A percentile compares a stretch with the other conserved stretches of the same genome.
Evolutionary conservation across 148 eudicot genomes (phyloP).

Genomic region (Linanthus parryae): DNA sequence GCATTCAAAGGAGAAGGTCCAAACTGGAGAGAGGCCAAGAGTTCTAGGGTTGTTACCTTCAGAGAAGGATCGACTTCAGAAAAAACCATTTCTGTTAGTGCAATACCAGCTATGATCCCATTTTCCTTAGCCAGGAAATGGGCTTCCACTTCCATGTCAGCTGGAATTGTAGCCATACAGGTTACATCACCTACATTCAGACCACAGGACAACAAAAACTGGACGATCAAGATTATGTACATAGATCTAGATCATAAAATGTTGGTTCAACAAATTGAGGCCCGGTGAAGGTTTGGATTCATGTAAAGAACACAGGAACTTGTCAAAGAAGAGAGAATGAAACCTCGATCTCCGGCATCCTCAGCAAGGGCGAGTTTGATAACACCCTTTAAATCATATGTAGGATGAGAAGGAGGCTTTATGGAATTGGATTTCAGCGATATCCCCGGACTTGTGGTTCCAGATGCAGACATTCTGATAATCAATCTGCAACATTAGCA

Average conservation of each 20-base stretch:
- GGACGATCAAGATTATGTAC: no score
- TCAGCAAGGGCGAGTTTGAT: constrained; percentile 89
- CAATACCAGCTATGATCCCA: constrained; percentile 79
- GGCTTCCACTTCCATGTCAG: constrained; percentile 86
- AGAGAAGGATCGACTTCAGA: constrained; percentile 77
- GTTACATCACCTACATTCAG: constrained; percentile 83
- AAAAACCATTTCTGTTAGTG: constrained; percentile 90
- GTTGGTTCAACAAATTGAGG: no score
- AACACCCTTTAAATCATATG: constrained; percentile 82
- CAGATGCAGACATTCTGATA: constrained; percentile 25
- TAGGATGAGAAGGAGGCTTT: constrained; percentile 78
- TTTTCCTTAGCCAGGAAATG: constrained; percentile 85
- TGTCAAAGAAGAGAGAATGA: no score
- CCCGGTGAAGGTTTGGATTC: no score
- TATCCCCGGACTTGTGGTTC: constrained; percentile 13
- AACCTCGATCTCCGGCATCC: constrained; percentile 85
- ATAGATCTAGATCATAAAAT: no score
- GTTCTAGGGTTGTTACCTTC: constrained; percentile 44
- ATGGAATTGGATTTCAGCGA: constrained; percentile 20
- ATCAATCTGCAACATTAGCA: constrained; percentile 18
- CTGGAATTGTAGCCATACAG: constrained; percentile 83
- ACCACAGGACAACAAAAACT: no score
- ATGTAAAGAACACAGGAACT: no score
- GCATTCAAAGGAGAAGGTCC: constrained; percentile 6
- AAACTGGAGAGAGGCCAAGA: no score